phyloP scores from a whole-genome alignment of 192 early-diverging fungal genomes.

The Anaeromyces robustus region DNA sequence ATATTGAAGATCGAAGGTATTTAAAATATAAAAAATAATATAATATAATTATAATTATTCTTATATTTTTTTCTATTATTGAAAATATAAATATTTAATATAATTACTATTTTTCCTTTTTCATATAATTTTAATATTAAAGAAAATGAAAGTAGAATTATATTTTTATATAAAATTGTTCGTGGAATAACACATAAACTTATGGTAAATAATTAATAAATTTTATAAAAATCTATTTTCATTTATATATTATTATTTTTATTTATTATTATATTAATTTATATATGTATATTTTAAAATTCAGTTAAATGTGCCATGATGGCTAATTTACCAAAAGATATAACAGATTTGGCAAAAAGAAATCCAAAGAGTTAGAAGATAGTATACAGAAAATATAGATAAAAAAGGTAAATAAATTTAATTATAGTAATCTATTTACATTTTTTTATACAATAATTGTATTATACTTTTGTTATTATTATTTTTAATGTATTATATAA shows the following conservation, averaged over 20 bases:
- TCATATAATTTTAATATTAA: constrained; percentile 1
- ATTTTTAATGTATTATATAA: too few relatives aligned
- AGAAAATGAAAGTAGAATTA: constrained; percentile 23
- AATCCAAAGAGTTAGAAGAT: constrained; percentile 24
- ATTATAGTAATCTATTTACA: too few relatives aligned
- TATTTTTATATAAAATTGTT: constrained; percentile 53
- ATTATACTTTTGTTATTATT: background rate
- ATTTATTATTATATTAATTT: constrained; percentile 13
- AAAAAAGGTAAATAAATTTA: background rate
- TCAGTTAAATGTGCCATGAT: too few relatives aligned
- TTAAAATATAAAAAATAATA: too few relatives aligned
- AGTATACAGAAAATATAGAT: background rate
- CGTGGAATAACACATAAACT: constrained; percentile 36
- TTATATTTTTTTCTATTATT: too few relatives aligned
- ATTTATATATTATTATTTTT: constrained; percentile 1
- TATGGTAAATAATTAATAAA: constrained; percentile 51
- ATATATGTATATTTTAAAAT: too few relatives aligned
- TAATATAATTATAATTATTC: too few relatives aligned
- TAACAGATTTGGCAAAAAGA: constrained; percentile 33
- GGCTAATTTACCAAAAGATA: constrained; percentile 29
- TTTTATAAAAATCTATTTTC: too few relatives aligned
- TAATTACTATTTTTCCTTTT: too few relatives aligned
- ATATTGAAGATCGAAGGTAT: too few relatives aligned
- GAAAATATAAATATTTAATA: too few relatives aligned
- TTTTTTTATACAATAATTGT: too few relatives aligned